Conservation (phyloP, 768 basidiomycete genomes). For the Hygrocybe punicea region DNA sequence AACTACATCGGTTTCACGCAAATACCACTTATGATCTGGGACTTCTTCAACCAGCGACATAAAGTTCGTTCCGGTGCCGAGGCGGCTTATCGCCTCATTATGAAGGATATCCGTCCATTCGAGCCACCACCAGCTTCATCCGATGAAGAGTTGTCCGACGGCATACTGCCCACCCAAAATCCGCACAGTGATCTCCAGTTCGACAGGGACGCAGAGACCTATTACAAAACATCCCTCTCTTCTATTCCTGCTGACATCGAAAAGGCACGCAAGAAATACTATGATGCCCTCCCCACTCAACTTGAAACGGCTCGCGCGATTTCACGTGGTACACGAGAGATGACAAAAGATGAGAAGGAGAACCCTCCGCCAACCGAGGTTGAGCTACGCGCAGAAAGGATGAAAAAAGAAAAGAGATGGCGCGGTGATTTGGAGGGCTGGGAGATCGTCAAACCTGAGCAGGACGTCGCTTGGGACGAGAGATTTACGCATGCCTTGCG, state of each 20-base stretch:
- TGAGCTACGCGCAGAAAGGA: constrained; percentile 80
- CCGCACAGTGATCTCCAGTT: constrained; percentile 69
- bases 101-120: constrained; percentile 59
- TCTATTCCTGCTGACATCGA: constrained; percentile 55
- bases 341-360: constrained; percentile 77
- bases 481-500: constrained; percentile 58
- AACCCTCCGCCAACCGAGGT: constrained; percentile 85
- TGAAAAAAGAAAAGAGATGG: constrained; percentile 90
- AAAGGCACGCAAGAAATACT: constrained; percentile 73
- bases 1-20: constrained; percentile 79
- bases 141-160: constrained; percentile 19
- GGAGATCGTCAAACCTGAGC: constrained; percentile 65
- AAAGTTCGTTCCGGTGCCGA: constrained; percentile 80
- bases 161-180: constrained; percentile 5
- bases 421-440: constrained; percentile 74
- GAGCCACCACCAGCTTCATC: constrained; percentile 28
- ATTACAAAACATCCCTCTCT: constrained; percentile 62
- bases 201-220: constrained; percentile 59
- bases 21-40: constrained; percentile 86
- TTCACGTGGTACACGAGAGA: constrained; percentile 68
- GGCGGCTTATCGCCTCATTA: constrained; percentile 72
- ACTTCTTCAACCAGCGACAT: constrained; percentile 85
- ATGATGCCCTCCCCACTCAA: constrained; percentile 62
- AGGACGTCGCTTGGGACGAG: constrained; percentile 72
- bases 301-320: constrained; percentile 73